phyloP scores from a whole-genome alignment of 1,284 basidiomycete species.

The Ustilago lituana region DNA sequence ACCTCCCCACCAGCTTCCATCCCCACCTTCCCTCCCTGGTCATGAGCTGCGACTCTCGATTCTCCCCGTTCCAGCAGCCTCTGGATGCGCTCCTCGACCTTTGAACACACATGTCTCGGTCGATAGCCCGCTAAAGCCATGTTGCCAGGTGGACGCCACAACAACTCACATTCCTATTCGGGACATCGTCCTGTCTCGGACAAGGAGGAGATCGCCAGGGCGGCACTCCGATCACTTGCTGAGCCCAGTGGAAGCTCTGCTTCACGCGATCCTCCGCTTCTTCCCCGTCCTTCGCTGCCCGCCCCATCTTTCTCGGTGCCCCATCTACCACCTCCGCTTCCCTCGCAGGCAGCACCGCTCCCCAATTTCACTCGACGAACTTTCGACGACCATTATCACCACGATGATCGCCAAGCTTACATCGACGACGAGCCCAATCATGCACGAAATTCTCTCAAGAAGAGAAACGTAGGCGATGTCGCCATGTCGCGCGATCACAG shows the following conservation, averaged over 20 bases:
- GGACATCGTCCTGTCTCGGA: slow-evolving; percentile 16
- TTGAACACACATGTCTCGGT: neutral
- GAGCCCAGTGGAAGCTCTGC: slow-evolving; percentile 7
- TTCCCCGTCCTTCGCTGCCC: neutral
- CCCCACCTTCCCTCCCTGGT: too few species aligned
- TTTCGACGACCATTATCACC: neutral
- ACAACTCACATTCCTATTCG: slow-evolving; percentile 5
- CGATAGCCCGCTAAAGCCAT: slow-evolving; percentile 16
- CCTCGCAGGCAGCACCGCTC: neutral
- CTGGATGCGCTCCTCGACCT: slow-evolving; percentile 12
- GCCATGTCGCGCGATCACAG: slow-evolving; percentile 4
- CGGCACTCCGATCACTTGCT: slow-evolving; percentile 40
- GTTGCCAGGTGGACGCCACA: slow-evolving; percentile 14
- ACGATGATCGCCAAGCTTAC: slow-evolving; percentile 1
- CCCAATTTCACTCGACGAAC: neutral
- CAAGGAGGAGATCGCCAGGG: slow-evolving; percentile 43
- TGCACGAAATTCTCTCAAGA: too few species aligned
- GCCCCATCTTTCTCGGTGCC: neutral
- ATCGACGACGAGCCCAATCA: slow-evolving; percentile 2
- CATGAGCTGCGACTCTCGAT: too few species aligned
- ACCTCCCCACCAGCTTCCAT: neutral
- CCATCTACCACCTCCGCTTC: slow-evolving; percentile 3
- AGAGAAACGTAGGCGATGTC: neutral
- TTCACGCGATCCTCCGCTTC: slow-evolving; percentile 4
- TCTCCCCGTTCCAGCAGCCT: too few species aligned